A percentile compares a stretch with the other conserved stretches of the same genome.
Evolutionary conservation across 371 early-diverging fungal genomes (phyloP).

Genomic region (Mortierella sp.): DNA sequence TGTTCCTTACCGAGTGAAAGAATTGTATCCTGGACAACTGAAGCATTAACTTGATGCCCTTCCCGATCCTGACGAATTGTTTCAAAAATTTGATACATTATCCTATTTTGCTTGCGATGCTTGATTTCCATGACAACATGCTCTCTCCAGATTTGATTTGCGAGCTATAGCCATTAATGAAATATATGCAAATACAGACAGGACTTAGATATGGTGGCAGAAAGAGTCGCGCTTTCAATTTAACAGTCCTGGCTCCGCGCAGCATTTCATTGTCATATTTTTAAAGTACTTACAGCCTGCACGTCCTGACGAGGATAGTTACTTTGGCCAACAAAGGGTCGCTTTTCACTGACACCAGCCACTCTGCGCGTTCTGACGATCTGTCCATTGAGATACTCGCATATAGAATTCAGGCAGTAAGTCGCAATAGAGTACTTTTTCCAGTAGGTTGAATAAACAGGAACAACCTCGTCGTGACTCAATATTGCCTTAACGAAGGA

Average conservation of each 20-base stretch:
- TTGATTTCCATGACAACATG: constrained; percentile 75
- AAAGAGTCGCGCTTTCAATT: not conserved
- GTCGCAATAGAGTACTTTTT: constrained; percentile 76
- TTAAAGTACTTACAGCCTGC: constrained; percentile 69
- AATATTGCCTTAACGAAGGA: constrained; percentile 63
- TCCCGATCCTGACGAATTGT: constrained; percentile 79
- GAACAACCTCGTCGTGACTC: constrained; percentile 75
- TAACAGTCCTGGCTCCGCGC: not conserved
- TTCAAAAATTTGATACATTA: constrained; percentile 80
- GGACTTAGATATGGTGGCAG: not conserved
- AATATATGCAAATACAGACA: not conserved
- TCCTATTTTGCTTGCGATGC: constrained; percentile 69
- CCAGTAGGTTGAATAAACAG: constrained; percentile 82
- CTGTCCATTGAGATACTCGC: constrained; percentile 82
- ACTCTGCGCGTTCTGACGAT: constrained; percentile 57
- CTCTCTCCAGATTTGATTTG: constrained; percentile 81
- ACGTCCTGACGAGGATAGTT: constrained; percentile 75
- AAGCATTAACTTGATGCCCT: constrained; percentile 70
- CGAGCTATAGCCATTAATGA: too few species aligned
- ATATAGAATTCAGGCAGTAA: constrained; percentile 71
- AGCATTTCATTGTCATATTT: not conserved
- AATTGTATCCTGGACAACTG: constrained; percentile 68
- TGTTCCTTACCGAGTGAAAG: constrained; percentile 66
- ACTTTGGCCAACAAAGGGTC: constrained; percentile 60
- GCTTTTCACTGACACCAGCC: constrained; percentile 51